These are phyloP conservation scores for Leptographium radiaticola DNA, from an alignment of 2,329 filamentous ascomycete species.

Conservation along the genomic window DNA sequence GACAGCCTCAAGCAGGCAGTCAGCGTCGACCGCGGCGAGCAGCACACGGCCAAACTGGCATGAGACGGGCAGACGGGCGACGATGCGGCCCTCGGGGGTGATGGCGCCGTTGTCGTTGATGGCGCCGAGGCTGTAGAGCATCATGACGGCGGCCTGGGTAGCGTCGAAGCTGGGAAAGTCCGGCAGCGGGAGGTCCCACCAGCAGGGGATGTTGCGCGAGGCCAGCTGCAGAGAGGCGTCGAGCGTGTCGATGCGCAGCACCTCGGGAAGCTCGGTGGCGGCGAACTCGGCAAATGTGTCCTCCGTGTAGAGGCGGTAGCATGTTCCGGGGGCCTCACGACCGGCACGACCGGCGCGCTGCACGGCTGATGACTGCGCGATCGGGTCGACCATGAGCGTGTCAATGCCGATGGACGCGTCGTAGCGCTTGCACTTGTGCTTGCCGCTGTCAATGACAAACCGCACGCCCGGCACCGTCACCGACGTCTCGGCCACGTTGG, in stretches of 20 bases:
- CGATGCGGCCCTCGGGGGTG: slow-evolving; percentile 58
- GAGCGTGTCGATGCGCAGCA: slow-evolving; percentile 77
- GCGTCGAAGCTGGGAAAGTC: slow-evolving; percentile 66
- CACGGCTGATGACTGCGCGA: slow-evolving; percentile 86
- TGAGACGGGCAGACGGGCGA: slow-evolving; percentile 73
- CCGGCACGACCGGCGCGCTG: slow-evolving; percentile 87
- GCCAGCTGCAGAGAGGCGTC: slow-evolving; percentile 88
- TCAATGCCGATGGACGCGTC: slow-evolving; percentile 75
- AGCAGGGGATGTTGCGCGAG: slow-evolving; percentile 71
- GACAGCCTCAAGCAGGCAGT: slow-evolving; percentile 70
- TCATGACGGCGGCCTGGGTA: slow-evolving; percentile 68
- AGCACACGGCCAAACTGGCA: slow-evolving; percentile 72
- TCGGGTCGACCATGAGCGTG: slow-evolving; percentile 77
- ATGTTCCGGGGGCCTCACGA: slow-evolving; percentile 81
- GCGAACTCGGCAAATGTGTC: slow-evolving; percentile 60
- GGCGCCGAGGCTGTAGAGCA: slow-evolving; percentile 67
- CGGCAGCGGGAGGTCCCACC: slow-evolving; percentile 73
- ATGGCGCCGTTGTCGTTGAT: slow-evolving; percentile 60
- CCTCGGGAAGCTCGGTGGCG: slow-evolving; percentile 66
- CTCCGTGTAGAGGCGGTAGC: slow-evolving; percentile 79
- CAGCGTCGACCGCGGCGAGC: slow-evolving; percentile 59
- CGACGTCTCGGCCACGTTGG: slow-evolving; percentile 97
- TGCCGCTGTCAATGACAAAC: slow-evolving; percentile 85
- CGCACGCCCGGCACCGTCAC: slow-evolving; percentile 89
- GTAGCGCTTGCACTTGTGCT: slow-evolving; percentile 89